A percentile compares a stretch with the other conserved stretches of the same genome.
These are phyloP conservation scores for Mycena capillaripes DNA, from an alignment of 768 basidiomycete species.

Conservation along the genomic window DNA sequence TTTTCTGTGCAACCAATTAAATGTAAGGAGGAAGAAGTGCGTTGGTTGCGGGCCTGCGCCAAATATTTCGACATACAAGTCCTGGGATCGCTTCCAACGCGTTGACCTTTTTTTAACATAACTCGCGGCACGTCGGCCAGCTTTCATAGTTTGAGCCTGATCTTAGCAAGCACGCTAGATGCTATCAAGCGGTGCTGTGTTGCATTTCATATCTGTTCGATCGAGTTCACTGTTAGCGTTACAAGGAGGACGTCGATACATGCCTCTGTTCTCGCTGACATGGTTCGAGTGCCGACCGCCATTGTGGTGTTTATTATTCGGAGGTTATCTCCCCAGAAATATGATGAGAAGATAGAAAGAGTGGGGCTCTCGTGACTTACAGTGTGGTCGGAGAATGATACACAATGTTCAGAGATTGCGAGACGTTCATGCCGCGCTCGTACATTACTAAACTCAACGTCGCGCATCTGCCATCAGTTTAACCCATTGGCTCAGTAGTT, in stretches of 20 bases:
- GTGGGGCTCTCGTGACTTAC: neutral
- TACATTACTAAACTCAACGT: conserved; percentile 5
- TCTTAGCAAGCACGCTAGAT: conserved; percentile 25
- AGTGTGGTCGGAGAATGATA: conserved; percentile 33
- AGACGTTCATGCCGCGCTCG: conserved; percentile 10
- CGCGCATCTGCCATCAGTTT: neutral
- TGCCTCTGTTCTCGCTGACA: conserved; percentile 30
- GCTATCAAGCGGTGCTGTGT: conserved; percentile 23
- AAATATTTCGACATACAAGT: too few relatives aligned
- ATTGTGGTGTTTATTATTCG: conserved; percentile 30
- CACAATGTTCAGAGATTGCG: conserved; percentile 29
- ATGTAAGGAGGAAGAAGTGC: too few relatives aligned
- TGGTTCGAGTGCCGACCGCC: conserved; percentile 18
- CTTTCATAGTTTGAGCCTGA: neutral
- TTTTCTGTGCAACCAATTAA: too few relatives aligned
- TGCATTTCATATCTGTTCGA: conserved; percentile 25
- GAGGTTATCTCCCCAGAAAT: conserved; percentile 24
- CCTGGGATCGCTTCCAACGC: too few relatives aligned
- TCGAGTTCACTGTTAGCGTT: neutral
- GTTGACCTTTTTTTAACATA: too few relatives aligned
- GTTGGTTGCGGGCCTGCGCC: too few relatives aligned
- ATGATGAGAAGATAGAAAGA: neutral
- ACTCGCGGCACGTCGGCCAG: too few relatives aligned
- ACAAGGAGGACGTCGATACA: neutral
- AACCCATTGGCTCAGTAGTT: too few relatives aligned